Base-by-base conservation (phyloP, 2,329 filamentous ascomycete genomes). In the Myriosclerotinia curreyana region DNA sequence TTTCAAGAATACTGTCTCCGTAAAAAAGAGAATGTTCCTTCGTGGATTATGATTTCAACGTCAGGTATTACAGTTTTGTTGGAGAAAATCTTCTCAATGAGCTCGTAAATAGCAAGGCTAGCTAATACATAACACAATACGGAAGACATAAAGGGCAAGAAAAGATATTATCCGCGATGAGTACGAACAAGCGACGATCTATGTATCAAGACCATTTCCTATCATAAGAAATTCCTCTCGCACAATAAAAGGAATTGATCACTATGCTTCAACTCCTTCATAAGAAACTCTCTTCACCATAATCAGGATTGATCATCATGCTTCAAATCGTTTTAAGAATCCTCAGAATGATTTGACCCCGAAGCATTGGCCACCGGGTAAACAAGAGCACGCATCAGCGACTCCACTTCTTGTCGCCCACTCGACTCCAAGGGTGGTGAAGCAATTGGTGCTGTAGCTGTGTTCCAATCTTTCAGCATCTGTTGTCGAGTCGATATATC, bases 391-490 rank as follows among this genome's bases (percentile, higher is more conserved):
- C 25, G 53, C 8, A 64, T 28, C 20, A 64, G 28, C 20, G 53
- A 59, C 38, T 64, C 61, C 5, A 64, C 36, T 15, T 64, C 52
- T 22, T 38, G 22, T 25, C 14, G 51, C 12, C 4, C 20, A 40
- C 36, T 31, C 53, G 59, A 12, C 8, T 28, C 51, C 6, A 50
- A 5, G 17, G 36, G 17, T 28, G 3, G 5, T 11, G 34, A 2
- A 40, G 3, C 5, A 31, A 2, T 25, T 9, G 34, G 44, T 42
- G 5, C 42, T 28, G 34, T 31, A 42, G 52, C 46, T 12, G 8
- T 60, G 5, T 50, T 46, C 48, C 38, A 64, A 2, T 36, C 28
- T 5, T 31, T 20, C 17, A 60, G 28, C 0, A 48, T 51, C n/a
- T 20, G 22, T 28, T 31, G 8, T 9, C 38, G 14, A n/a, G 28